phyloP scores from a whole-genome alignment of 495 filamentous ascomycete genomes.

The Alectoria sarmentosa region DNA sequence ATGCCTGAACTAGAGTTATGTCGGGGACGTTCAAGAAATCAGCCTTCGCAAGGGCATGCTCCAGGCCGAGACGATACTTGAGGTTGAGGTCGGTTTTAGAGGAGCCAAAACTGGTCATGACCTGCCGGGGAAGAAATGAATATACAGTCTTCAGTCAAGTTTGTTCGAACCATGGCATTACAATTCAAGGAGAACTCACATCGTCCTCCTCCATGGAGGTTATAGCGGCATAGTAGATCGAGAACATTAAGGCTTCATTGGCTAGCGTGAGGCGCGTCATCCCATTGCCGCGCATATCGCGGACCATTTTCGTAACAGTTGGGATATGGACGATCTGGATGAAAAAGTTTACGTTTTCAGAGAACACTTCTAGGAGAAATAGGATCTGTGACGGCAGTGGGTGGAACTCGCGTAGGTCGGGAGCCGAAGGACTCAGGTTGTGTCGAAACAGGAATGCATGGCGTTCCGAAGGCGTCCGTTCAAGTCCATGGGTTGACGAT shows the following conservation, averaged over 20 bases:
- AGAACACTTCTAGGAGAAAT: constrained; percentile 8
- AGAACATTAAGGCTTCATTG: constrained; percentile 8
- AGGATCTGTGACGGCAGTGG: constrained; percentile 8
- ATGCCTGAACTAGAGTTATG: constrained; percentile 39
- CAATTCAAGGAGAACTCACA: constrained; percentile 1
- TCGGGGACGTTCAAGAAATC: constrained; percentile 38
- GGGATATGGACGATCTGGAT: constrained; percentile 7
- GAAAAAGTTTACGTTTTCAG: constrained; percentile 3
- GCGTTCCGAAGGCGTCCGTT: constrained; percentile 8
- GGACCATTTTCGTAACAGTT: constrained; percentile 5
- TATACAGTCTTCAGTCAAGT: not conserved
- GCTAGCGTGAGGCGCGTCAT: not conserved
- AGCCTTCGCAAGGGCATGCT: constrained; percentile 47
- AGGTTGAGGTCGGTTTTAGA: constrained; percentile 43
- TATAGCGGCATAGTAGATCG: constrained; percentile 5
- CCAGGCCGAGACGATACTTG: constrained; percentile 48
- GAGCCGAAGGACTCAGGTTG: not conserved
- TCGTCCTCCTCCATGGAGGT: constrained; percentile 10
- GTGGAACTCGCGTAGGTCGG: not conserved
- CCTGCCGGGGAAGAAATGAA: not conserved
- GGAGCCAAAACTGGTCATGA: constrained; percentile 34
- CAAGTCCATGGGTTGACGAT: constrained; percentile 8
- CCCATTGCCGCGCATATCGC: constrained; percentile 3
- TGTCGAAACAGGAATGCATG: constrained; percentile 13
- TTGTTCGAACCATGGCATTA: not conserved